Percentiles rank a stretch among this genome's conserved stretches.
phyloP scores from a whole-genome alignment of 106 monocot genomes.

The Alisma plantagoaquatica region DNA sequence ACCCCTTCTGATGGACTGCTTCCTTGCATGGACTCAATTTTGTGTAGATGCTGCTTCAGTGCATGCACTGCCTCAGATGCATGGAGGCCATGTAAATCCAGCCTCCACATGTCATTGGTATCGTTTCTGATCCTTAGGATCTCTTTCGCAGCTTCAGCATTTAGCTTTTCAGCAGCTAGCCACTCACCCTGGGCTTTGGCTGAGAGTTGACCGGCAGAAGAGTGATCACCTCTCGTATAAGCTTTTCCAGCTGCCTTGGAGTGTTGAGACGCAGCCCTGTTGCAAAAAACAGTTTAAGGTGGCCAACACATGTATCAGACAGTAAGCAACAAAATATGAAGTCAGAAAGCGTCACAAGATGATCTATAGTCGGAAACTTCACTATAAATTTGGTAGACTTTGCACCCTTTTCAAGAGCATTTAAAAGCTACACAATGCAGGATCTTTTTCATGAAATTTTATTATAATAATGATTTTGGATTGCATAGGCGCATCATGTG shows the following conservation, averaged over 20 bases:
- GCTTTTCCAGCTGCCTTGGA: constrained; percentile 78
- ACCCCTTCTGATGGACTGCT: not conserved
- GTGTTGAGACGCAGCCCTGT: constrained; percentile 71
- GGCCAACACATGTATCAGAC: too few species aligned
- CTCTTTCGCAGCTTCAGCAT: constrained; percentile 55
- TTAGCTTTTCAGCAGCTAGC: constrained; percentile 51
- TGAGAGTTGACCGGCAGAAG: constrained; percentile 53
- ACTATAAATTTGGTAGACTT: too few species aligned
- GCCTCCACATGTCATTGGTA: constrained; percentile 64
- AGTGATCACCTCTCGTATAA: constrained; percentile 65
- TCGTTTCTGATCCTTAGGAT: constrained; percentile 63
- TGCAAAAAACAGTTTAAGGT: constrained; percentile 2
- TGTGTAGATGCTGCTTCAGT: constrained; percentile 42
- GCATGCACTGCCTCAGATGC: constrained; percentile 70
- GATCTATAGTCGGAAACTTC: too few species aligned
- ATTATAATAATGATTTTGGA: too few species aligned
- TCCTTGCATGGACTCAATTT: constrained; percentile 32
- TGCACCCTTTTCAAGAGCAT: too few species aligned
- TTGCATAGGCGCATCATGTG: too few species aligned
- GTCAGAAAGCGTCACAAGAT: too few species aligned
- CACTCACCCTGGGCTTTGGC: constrained; percentile 49
- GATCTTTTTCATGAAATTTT: too few species aligned
- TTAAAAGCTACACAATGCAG: too few species aligned
- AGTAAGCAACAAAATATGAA: not conserved
- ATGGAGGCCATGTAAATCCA: constrained; percentile 96